Conservation (phyloP, 2,329 filamentous ascomycete species). For the Myriosclerotinia duriaeana region DNA sequence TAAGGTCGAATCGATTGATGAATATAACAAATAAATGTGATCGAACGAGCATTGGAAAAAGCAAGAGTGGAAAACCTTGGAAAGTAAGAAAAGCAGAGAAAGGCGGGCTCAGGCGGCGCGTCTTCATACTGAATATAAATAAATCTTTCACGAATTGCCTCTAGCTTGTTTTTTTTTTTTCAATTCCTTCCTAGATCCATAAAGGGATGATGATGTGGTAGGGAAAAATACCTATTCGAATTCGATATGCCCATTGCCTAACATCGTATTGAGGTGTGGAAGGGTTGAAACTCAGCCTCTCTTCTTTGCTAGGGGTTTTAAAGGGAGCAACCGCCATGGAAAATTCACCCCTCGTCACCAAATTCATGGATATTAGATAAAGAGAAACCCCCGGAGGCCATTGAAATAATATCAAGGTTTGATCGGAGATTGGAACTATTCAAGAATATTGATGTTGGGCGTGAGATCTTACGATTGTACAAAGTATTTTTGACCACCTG, state of each 20-base stretch:
- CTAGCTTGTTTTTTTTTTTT: neutral
- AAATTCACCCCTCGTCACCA: neutral
- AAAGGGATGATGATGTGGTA: neutral
- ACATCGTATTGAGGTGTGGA: neutral
- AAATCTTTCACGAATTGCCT: neutral
- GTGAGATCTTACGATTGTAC: neutral
- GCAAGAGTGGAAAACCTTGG: neutral
- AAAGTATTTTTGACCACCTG: neutral
- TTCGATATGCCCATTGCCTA: too few relatives aligned
- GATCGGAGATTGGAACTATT: neutral
- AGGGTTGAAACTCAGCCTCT: slow-evolving; percentile 15
- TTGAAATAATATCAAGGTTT: neutral
- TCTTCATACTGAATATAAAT: slow-evolving; percentile 8
- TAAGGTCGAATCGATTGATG: slow-evolving; percentile 1
- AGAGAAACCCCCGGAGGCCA: neutral
- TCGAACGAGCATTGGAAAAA: neutral
- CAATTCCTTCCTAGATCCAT: slow-evolving; percentile 11
- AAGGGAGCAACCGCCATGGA: slow-evolving; percentile 8
- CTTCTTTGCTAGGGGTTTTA: neutral
- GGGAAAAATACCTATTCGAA: too few relatives aligned
- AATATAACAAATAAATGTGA: neutral
- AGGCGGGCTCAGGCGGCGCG: neutral
- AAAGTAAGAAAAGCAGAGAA: neutral
- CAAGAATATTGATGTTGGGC: neutral
- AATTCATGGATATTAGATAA: neutral